phyloP scores from a whole-genome alignment of 306 rosid species.

The Prunus campanulata region DNA sequence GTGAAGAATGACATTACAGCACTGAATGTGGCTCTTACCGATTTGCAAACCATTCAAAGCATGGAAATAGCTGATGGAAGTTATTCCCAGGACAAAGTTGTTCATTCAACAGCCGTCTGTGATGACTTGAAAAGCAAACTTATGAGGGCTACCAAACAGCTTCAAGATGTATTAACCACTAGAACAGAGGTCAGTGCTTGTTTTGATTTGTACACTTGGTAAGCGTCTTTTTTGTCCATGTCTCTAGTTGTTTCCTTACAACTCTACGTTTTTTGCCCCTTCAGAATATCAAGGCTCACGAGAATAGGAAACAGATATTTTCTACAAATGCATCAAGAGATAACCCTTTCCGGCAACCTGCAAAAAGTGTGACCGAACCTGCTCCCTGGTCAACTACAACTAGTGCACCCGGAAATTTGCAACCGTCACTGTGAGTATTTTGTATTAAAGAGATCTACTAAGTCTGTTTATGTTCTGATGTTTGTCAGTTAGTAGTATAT shows the following conservation, averaged over 20 bases:
- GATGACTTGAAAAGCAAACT: conserved; percentile 81
- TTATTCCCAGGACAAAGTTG: conserved; percentile 74
- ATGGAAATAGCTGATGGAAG: conserved; percentile 69
- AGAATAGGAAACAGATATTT: conserved; percentile 84
- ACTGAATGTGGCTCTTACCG: conserved; percentile 68
- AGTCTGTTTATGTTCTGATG: not conserved
- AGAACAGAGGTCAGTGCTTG: conserved; percentile 69
- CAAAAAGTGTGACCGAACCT: conserved; percentile 63
- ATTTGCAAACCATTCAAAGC: conserved; percentile 76
- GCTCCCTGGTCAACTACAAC: conserved; percentile 80
- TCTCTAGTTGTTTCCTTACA: not conserved
- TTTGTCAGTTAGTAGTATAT: not conserved
- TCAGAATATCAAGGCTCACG: conserved; percentile 91
- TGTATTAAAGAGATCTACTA: not conserved
- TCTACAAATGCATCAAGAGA: conserved; percentile 66
- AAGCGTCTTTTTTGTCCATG: not conserved
- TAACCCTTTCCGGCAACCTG: conserved; percentile 62
- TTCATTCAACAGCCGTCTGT: conserved; percentile 84
- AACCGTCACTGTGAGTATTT: conserved; percentile 54
- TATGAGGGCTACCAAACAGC: conserved; percentile 81
- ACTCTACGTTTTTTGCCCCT: conserved; percentile 6
- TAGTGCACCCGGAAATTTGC: conserved; percentile 43
- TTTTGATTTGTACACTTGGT: not conserved
- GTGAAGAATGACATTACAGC: conserved; percentile 87
- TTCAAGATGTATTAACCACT: conserved; percentile 77